Base-by-base conservation (phyloP, 805 yeast species). In the Isabelozyma rhagii region DNA sequence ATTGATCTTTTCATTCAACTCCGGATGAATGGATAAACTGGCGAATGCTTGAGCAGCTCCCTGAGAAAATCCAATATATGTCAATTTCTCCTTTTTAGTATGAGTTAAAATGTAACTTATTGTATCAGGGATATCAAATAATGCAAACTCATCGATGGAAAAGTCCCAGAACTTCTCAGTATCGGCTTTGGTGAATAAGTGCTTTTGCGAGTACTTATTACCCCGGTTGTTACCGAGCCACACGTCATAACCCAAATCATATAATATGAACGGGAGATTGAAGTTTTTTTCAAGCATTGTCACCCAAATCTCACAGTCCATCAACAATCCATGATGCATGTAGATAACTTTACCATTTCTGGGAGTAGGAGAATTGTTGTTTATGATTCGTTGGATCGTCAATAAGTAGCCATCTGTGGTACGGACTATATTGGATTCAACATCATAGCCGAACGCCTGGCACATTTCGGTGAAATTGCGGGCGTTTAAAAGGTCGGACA, bases 41-140 rank as follows among this genome's bases (percentile, higher is more conserved):
- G 96, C 97, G 65, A 92, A 85, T 41, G 90, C 90, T 66, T 93
- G 97, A 1, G 97, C 96, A 0, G 96, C 84, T 17, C 98, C 98
- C 66, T 92, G 98, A 25, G 92, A 84, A 61, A 93, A 93, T 1
- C 97, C 98, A 55, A 93, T 78, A 61, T 90, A 92, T 0, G 83
- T 79, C 38, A 92, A 66, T 49, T 72, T 64, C 8, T 49, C 40
- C 13, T 44, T 49, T 3, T 55, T 49, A 1, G 91, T 82, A 29
- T 69, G 64, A 2, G 74, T 63, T 50, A 92, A 66, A 13, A 93
- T 81, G 65, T 86, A 88, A 59, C 87, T 85, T 34, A 93, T 82
- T 4, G 89, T 78, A 61, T 87, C 83, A 2, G 97, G 97, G 41
- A 93, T 89, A 65, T 92, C 98, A 62, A 82, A 88, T 53, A 88